Evolutionary conservation across 768 basidiomycete species (phyloP), one percentile per base, ranked within the genome.

Genomic region (Boletus sensibilis): DNA sequence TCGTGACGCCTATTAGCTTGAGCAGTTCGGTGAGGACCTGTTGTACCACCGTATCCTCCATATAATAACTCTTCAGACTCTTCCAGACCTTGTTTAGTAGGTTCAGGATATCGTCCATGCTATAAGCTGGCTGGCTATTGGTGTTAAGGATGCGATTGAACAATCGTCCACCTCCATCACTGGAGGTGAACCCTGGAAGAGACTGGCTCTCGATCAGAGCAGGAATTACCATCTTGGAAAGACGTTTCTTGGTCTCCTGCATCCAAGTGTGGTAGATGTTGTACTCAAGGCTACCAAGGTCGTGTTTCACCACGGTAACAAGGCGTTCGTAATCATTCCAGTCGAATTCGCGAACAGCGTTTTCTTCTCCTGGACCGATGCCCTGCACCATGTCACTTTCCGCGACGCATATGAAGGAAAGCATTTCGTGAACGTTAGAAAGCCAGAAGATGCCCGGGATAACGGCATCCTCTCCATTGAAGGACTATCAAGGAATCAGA

Each of bases 261-360:
- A 99, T 98, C 92, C 94, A 98, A 0, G 96, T 98, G 72, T 98
- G 96, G 73, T 98, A 98, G 73, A 99, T 96, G 79, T 99, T 99
- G 79, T 98, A 98, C 76, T 99, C 96, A 68, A 99, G 78, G 58
- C 91, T 94, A 74, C 98, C 97, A 41, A 99, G 85, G 71, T 99
- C 97, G 68, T 98, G 96, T 72, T 97, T 98, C 72, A 98, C 97
- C 60, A 98, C 92, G n/a, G 89, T 88, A 16, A 99, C 95, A 20
- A 99, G 81, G 27, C 92, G 87, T 73, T 98, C 97, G 66, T 98
- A 99, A 71, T 94, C 92, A 57, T 87, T 84, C 96, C 96, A 98
- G 70, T 96, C 92, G 74, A 98, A 96, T 29, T 91, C 84, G 45
- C 95, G 88, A 6, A 94, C 88, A 35, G 88, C 84, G 49, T 90